Base-by-base conservation (phyloP, 2,329 filamentous ascomycete species). In the Exophiala bonariae region DNA sequence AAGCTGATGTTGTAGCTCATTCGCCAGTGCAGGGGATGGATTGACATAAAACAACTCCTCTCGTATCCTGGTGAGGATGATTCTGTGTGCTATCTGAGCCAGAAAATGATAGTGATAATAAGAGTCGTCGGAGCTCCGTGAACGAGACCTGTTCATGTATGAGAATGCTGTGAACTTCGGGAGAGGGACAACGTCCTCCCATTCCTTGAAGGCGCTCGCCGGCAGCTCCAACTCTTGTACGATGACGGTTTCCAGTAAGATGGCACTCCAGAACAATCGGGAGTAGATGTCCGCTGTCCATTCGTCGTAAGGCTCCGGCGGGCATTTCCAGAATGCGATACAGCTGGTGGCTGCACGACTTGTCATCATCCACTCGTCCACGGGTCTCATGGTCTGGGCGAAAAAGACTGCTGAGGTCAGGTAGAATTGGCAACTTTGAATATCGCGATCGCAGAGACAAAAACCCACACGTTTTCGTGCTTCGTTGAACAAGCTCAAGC, bases 31-130 rank as follows among this genome's bases (percentile, higher is more conserved):
- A 11, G 73, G 18, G 60, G 66, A 33, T 66, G 66, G 67, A 26
- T 77, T 61, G 38, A 68, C 76, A 52, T 78, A 72, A 42, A 75
- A 72, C 20, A 79, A 68, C 66, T 46, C 67, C 59, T 52, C 70
- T 62, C 32, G 66, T 60, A 43, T 72, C 5, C 77, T 72, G 1
- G 74, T 79, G 7, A 80, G 66, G 43, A 80, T 76, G 48, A 79
- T 79, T 36, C 77, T 72, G 57, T 79, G 76, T 5, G 77, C 76
- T 28, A 78, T 76, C 56, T 80, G 77, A 19, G 76, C 76, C 4
- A 80, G 70, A 51, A 80, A 80, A 53, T 80, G 77, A 47, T 79
- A 79, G 59, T 79, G 76, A 61, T 78, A 79, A 51, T 76, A 75
- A 1, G 76, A 71, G 49, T 79, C 75, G 44, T 77, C 74, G 31